phyloP scores from a whole-genome alignment of 2,329 filamentous ascomycete genomes.

The Colletotrichum acutatum region DNA sequence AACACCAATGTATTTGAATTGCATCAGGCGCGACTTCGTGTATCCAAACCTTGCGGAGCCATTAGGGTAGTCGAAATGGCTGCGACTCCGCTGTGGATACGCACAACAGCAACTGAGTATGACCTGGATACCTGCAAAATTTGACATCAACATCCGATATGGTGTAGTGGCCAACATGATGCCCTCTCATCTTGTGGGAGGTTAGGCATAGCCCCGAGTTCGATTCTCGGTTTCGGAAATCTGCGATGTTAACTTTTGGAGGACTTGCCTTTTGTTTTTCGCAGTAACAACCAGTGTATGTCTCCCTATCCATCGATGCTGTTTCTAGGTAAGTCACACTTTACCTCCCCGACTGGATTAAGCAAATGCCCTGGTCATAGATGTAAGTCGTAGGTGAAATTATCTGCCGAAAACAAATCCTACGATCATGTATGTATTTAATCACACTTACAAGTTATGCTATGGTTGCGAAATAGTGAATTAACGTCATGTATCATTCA shows the following conservation, averaged over 20 bases:
- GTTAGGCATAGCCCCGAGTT: conserved; percentile 2
- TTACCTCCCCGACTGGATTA: no score
- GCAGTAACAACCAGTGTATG: no score
- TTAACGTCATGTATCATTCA: neutral
- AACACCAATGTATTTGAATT: no score
- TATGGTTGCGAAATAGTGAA: neutral
- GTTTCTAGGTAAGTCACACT: no score
- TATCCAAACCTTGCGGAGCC: neutral
- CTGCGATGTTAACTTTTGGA: accelerated
- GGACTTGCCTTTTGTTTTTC: neutral
- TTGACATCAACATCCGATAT: neutral
- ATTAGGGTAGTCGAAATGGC: neutral
- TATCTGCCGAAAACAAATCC: no score
- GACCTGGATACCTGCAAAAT: no score
- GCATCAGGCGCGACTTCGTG: no score
- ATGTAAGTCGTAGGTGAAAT: no score
- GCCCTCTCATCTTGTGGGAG: neutral
- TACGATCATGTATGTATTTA: no score
- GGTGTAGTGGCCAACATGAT: neutral
- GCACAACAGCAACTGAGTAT: neutral
- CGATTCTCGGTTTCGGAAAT: neutral
- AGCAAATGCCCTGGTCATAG: no score
- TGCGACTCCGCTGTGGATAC: neutral
- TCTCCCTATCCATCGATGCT: no score
- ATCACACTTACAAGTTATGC: no score